A percentile compares a stretch with the other conserved stretches of the same genome.
Conservation (phyloP, 78 protist genomes). For the Speleostelium caveatum region DNA sequence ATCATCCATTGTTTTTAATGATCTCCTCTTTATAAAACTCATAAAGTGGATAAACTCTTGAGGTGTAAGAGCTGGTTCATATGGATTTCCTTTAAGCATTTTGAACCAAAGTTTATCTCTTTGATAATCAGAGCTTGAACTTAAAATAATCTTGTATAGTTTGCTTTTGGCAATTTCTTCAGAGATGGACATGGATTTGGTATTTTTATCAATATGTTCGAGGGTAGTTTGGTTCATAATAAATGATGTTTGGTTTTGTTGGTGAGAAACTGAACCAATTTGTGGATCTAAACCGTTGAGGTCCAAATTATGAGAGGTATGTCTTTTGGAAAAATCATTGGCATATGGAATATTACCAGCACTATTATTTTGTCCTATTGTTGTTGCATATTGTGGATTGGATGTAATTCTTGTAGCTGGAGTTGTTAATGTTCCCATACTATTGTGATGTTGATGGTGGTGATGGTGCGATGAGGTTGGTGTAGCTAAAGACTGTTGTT, state of each 20-base stretch:
- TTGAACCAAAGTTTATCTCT: constrained; percentile 66
- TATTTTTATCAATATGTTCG: constrained; percentile 34
- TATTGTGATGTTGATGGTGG: no score
- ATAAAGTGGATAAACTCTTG: constrained; percentile 50
- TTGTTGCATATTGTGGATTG: neutral
- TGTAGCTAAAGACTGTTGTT: no score
- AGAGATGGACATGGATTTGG: constrained; percentile 28
- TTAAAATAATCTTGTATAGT: constrained; percentile 29
- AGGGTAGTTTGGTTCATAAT: constrained; percentile 17
- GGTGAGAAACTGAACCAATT: neutral
- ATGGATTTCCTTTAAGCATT: constrained; percentile 63
- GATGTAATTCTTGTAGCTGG: neutral
- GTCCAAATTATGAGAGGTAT: neutral
- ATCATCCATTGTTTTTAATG: constrained; percentile 55
- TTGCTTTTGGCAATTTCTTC: constrained; percentile 39
- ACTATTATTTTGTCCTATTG: no score
- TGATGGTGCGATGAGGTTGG: no score
- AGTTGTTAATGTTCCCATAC: neutral
- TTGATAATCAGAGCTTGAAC: constrained; percentile 38
- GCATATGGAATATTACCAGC: neutral
- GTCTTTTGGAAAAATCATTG: neutral
- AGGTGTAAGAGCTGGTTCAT: constrained; percentile 61
- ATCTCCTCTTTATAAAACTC: constrained; percentile 23
- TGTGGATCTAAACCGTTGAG: neutral
- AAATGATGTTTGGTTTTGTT: neutral